Base-by-base conservation (phyloP, 164 flowering plant genomes). In the Chloranthus sessilifolius region DNA sequence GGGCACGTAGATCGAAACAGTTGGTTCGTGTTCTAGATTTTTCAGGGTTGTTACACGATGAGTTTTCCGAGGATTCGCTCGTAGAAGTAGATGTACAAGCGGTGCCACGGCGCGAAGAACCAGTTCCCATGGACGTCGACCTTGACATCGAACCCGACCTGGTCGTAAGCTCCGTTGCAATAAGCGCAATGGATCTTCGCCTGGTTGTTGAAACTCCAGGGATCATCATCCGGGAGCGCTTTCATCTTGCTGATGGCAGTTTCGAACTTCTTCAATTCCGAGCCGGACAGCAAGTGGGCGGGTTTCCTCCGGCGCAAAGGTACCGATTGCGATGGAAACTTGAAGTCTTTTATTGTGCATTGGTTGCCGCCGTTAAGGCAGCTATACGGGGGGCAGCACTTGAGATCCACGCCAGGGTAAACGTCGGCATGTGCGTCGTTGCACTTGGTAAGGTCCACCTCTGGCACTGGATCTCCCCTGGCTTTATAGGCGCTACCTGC, bases 151-250 rank as follows among this genome's bases (percentile, higher is more conserved):
- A 20, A 20, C 10, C 39, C 33, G 15, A 26, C 4, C 39, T 33
- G 38, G 23, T 30, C 15, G 25, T 33, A 30, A 8, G 39, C 52
- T 1, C 12, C 39, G 12, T 48, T 48, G 39, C 52, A 48, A 26
- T 48, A 48, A n/a, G 38, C 39, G 15, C 52, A 48, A 26, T 48
- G 52, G 5, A 48, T 14, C 25, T 33, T 17, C 8, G 52, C 52
- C 39, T 48, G 52, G 26, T 33, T 38, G 14, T 17, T 5, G 17
- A 33, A 48, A 40, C 11, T 33, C 52, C 52, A 48, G 5, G 52
- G 52, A 27, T 48, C 35, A 1, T 21, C 17, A 8, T 0, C 0
- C 14, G 15, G 22, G n/a, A 48, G 39, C 10, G 17, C 24, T 23
- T 23, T 43, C 47, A 43, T 43, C 2, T 1, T 11, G 6, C 1